Evolutionary conservation across 306 rosid genomes (phyloP).

Genomic region (Quercus ilex): DNA sequence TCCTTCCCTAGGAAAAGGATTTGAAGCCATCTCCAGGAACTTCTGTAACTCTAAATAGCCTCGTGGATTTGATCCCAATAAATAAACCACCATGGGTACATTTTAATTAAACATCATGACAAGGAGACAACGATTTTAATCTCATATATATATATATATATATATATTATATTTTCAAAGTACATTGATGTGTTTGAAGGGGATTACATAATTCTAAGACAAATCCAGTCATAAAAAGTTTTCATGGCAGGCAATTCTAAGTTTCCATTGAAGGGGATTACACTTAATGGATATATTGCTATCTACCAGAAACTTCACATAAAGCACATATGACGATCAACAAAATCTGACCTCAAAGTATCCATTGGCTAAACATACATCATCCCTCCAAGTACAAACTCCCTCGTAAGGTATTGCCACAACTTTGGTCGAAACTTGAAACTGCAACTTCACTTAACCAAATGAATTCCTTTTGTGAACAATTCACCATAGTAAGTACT

Average conservation of each 20-base stretch:
- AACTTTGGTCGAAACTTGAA: not conserved
- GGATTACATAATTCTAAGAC: no score
- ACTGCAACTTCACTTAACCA: constrained; percentile 7
- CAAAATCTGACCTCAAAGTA: not conserved
- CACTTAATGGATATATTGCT: not conserved
- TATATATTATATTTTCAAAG: no score
- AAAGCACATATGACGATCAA: not conserved
- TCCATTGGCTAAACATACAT: not conserved
- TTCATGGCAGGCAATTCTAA: not conserved
- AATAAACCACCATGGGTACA: not conserved
- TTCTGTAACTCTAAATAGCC: not conserved
- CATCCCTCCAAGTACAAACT: not conserved
- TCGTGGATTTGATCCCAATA: not conserved
- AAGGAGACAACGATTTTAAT: no score
- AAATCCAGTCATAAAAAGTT: not conserved
- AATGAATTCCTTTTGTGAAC: constrained; percentile 5
- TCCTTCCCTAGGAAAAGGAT: no score
- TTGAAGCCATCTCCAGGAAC: not conserved
- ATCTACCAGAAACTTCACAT: not conserved
- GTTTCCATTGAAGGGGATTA: no score
- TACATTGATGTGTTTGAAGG: no score
- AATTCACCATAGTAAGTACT: constrained; percentile 1
- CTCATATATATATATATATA: no score
- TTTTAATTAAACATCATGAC: no score
- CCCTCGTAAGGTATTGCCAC: not conserved